Evolutionary conservation across 805 yeast genomes (phyloP).

Genomic region (Zygotorulaspora florentina): DNA sequence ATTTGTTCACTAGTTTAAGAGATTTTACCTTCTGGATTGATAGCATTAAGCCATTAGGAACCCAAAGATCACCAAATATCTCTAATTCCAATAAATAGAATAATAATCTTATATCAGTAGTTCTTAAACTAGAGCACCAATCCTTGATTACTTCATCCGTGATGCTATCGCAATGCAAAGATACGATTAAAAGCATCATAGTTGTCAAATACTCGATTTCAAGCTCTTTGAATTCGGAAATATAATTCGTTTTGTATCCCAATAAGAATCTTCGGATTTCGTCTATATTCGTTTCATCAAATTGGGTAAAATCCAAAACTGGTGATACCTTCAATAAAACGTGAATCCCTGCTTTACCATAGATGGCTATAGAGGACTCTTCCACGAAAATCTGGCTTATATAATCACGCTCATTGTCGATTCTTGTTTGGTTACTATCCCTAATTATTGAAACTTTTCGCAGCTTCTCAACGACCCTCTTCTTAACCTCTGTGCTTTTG

Average conservation of each 20-base stretch:
- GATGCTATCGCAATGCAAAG: slow-evolving; percentile 25
- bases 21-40: slow-evolving; percentile 22
- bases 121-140: slow-evolving; percentile 19
- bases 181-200: slow-evolving; percentile 20
- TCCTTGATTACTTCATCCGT: slow-evolving; percentile 14
- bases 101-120: slow-evolving; percentile 28
- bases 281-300: slow-evolving; percentile 20
- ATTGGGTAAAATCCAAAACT: slow-evolving; percentile 23
- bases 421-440: slow-evolving; percentile 19
- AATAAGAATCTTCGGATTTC: slow-evolving; percentile 18
- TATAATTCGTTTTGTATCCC: neutral
- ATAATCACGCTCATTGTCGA: slow-evolving; percentile 25
- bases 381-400: slow-evolving; percentile 20
- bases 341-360: slow-evolving; percentile 20
- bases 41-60: slow-evolving; percentile 26
- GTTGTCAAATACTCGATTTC: slow-evolving; percentile 22
- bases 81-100: slow-evolving; percentile 25
- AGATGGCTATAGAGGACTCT: slow-evolving; percentile 17
- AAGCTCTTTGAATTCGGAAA: slow-evolving; percentile 16
- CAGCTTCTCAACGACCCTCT: slow-evolving; percentile 22
- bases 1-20: slow-evolving; percentile 27
- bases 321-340: slow-evolving; percentile 17
- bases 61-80: slow-evolving; percentile 31
- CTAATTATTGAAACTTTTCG: slow-evolving; percentile 21
- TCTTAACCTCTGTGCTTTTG: slow-evolving; percentile 7